phyloP scores from a whole-genome alignment of 78 protist genomes.

The Tieghemostelium lacteum region DNA sequence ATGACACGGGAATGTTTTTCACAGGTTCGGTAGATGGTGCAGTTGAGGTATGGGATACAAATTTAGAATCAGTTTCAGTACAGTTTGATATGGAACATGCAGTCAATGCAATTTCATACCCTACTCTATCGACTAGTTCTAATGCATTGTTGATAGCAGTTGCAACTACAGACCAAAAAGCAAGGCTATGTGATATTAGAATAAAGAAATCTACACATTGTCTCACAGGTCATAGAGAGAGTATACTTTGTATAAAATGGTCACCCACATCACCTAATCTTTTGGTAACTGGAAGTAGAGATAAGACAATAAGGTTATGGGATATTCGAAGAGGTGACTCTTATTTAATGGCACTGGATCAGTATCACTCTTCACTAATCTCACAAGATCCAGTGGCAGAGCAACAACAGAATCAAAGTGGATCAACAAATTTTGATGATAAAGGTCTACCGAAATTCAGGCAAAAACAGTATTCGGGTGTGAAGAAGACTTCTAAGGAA shows the following conservation, averaged over 20 bases:
- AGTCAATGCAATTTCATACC: constrained; percentile 27
- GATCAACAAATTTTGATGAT: not conserved
- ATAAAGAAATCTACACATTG: constrained; percentile 33
- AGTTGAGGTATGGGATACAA: constrained; percentile 74
- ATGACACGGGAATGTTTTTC: constrained; percentile 71
- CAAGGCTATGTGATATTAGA: constrained; percentile 55
- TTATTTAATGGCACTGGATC: constrained; percentile 51
- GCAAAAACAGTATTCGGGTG: not conserved
- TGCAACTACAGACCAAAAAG: constrained; percentile 59
- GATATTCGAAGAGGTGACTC: constrained; percentile 68
- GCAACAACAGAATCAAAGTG: not conserved
- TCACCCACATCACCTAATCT: constrained; percentile 31
- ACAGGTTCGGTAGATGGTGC: constrained; percentile 40
- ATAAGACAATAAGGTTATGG: constrained; percentile 66
- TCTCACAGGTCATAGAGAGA: constrained; percentile 60
- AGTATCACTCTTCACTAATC: constrained; percentile 4
- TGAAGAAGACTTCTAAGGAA: not conserved
- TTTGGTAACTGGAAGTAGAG: constrained; percentile 56
- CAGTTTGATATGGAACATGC: constrained; percentile 34
- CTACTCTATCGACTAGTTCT: not conserved
- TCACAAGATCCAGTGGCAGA: not conserved
- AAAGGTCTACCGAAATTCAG: not conserved
- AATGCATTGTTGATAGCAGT: constrained; percentile 13
- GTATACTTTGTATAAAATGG: constrained; percentile 33
- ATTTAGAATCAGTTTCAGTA: constrained; percentile 13